Evolutionary conservation across 2,329 filamentous ascomycete genomes (phyloP), one percentile per base, ranked within the genome.

Genomic region (Diaporthe aspalathi): DNA sequence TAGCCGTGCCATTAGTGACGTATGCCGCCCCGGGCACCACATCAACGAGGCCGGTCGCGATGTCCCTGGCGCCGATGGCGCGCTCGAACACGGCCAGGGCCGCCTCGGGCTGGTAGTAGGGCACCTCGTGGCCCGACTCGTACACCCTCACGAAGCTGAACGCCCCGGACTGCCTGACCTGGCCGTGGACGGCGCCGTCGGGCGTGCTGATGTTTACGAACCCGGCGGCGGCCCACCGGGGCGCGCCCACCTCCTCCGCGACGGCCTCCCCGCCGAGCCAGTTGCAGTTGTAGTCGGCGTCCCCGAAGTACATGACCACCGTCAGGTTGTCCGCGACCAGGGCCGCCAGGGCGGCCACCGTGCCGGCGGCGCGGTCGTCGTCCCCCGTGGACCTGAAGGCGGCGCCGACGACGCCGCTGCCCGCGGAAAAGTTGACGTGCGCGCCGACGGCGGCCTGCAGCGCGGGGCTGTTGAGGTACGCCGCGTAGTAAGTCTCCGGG

Each of bases 381-480:
- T 73, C 71, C 7, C 71, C 71, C 1, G 71, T 73, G 65, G 45
- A 65, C 17, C 56, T 20, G 27, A 71, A 73, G 9, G 71, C 71
- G 52, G 16, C 29, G 9, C 56, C 32, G 9, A 73, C 65, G 20
- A 63, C 38, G 17, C n/a, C 49, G 11, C 62, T 71, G 1, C 76
- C 73, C 60, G 77, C 77, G 6, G 68, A 70, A 35, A 76, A 76
- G 70, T 49, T 49, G 20, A 76, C 57, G 56, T 74, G 73, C n/a
- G 78, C 74, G 20, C 77, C 77, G 16, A 75, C 67, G 6, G 77
- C 76, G 0, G 77, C 60, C 32, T 77, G 77, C 9, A 75, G 75
- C 12, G 81, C 77, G 0, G 84, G 80, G 2, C 82, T 83, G 78
- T 91, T 91, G 40, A 92, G 83, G 76, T 90, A 92, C n/a, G 84